These are phyloP conservation scores for Fomitiporia mediterranea DNA, from an alignment of 1,284 basidiomycete genomes.

Conservation along the genomic window DNA sequence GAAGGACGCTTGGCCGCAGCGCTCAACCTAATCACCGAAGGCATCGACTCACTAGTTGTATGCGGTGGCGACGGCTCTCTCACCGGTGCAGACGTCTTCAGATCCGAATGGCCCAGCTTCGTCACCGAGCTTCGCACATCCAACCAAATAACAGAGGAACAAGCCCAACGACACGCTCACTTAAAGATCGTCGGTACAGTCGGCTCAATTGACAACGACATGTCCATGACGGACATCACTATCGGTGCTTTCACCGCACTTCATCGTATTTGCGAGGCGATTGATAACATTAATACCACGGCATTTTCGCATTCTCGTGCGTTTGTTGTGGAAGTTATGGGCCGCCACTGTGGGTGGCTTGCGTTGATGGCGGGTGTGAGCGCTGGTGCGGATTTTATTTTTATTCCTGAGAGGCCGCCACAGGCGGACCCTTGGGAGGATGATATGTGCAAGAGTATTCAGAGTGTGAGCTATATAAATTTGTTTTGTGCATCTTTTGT, in stretches of 20 bases:
- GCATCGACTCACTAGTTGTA: constrained; percentile 94
- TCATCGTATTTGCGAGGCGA: constrained; percentile 94
- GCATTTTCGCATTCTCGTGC: constrained; percentile 95
- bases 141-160: constrained; percentile 71
- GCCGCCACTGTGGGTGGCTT: constrained; percentile 96
- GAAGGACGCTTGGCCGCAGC: constrained; percentile 89
- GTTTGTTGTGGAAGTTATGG: constrained; percentile 99
- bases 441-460: constrained; percentile 87
- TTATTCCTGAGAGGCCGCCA: constrained; percentile 94
- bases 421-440: constrained; percentile 79
- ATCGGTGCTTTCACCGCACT: constrained; percentile 96
- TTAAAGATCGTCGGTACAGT: constrained; percentile 97
- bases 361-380: constrained; percentile 91
- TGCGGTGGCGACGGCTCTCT: constrained; percentile 97
- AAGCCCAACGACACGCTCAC: constrained; percentile 69
- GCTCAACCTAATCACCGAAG: constrained; percentile 88
- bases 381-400: constrained; percentile 93
- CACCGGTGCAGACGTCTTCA: constrained; percentile 92
- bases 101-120: constrained; percentile 90
- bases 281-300: constrained; percentile 98
- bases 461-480: constrained; percentile 69
- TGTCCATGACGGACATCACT: constrained; percentile 96
- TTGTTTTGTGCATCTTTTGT: constrained; percentile 8
- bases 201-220: constrained; percentile 98
- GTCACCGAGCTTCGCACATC: constrained; percentile 63